Conservation (phyloP, 805 yeast genomes). For the Wickerhamia fluorescens region DNA sequence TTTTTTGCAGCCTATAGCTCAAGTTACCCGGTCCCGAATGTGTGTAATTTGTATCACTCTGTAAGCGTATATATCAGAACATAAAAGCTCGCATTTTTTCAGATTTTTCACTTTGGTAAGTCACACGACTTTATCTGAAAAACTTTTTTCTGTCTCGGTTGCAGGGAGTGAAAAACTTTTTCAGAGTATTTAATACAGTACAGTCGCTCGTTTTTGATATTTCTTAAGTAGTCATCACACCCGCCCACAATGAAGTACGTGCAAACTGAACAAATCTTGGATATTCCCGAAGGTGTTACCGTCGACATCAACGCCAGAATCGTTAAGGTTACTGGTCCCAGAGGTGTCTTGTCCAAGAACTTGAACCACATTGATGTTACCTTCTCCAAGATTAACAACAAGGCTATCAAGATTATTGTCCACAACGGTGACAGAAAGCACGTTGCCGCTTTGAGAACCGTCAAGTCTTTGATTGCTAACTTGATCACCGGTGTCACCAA, state of each 20-base stretch:
- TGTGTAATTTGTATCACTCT: no score
- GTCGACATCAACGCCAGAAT: slow-evolving; percentile 87
- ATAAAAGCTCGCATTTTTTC: neutral
- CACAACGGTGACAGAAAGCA: slow-evolving; percentile 99
- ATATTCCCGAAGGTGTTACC: slow-evolving; percentile 87
- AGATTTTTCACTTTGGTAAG: no score
- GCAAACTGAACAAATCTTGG: slow-evolving; percentile 78
- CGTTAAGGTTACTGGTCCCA: slow-evolving; percentile 92
- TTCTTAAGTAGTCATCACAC: no score
- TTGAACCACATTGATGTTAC: slow-evolving; percentile 93
- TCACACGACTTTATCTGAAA: slow-evolving; percentile 7
- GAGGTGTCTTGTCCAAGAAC: slow-evolving; percentile 89
- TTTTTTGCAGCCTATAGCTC: no score
- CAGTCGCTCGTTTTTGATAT: no score
- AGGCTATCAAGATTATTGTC: slow-evolving; percentile 78
- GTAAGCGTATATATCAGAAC: no score
- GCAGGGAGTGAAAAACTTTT: slow-evolving; percentile 6
- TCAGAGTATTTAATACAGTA: no score
- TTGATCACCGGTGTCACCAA: slow-evolving; percentile 97
- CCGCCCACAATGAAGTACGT: slow-evolving; percentile 90
- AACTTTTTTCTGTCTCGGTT: no score
- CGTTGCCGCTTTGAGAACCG: slow-evolving; percentile 99
- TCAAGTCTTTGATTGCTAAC: slow-evolving; percentile 90
- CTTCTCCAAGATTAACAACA: slow-evolving; percentile 70
- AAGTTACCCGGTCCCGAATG: no score